Conservation (phyloP, 192 early-diverging fungal species). For the Umbelopsis vinacea region DNA sequence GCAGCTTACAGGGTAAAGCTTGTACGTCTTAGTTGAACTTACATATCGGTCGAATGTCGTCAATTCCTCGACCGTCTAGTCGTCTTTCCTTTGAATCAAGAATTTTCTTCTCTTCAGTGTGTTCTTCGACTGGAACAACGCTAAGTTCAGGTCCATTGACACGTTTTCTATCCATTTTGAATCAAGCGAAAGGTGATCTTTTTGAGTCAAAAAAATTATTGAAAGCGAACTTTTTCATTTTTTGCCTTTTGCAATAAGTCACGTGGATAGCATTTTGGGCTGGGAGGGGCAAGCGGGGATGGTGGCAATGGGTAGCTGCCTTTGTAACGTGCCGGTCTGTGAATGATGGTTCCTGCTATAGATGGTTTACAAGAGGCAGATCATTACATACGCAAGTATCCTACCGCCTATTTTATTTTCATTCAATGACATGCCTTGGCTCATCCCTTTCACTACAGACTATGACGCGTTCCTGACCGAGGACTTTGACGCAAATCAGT, state of each 20-base stretch:
- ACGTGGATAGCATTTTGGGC: background rate
- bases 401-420: background rate
- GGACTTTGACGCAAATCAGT: conserved; percentile 69
- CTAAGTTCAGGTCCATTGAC: conserved; percentile 58
- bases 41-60: conserved; percentile 62
- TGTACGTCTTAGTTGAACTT: conserved; percentile 18
- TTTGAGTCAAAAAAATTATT: background rate
- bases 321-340: background rate
- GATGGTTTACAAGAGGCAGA: conserved; percentile 25
- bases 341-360: conserved; percentile 1
- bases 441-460: conserved; percentile 43
- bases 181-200: background rate
- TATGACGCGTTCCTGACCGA: conserved; percentile 67
- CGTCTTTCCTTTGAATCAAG: conserved; percentile 36
- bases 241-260: background rate
- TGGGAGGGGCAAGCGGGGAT: background rate
- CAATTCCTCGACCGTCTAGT: conserved; percentile 51
- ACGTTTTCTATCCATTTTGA: conserved; percentile 54
- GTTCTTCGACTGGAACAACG: conserved; percentile 51
- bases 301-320: background rate
- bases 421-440: background rate
- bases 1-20: background rate
- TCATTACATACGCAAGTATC: conserved; percentile 28
- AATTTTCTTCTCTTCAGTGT: conserved; percentile 38
- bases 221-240: background rate